These are phyloP conservation scores for Mikania micrantha DNA, from an alignment of 129 eudicot species.

Conservation along the genomic window DNA sequence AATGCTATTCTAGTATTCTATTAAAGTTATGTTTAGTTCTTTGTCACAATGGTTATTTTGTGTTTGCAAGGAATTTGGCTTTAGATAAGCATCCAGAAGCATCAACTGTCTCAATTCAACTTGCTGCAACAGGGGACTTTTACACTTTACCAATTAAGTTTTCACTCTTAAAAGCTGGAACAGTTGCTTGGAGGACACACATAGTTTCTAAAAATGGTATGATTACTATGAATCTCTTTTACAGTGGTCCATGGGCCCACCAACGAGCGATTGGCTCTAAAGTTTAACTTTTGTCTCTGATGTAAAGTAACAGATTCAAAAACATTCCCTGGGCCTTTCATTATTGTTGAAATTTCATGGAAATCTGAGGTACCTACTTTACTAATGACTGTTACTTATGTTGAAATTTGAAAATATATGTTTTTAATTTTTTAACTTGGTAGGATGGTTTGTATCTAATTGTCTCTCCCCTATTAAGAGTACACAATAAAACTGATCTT, in stretches of 20 bases:
- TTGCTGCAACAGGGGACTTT: constrained; percentile 41
- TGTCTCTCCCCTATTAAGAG: constrained; percentile 70
- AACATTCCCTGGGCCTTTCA: constrained; percentile 75
- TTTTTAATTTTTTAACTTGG: constrained; percentile 1
- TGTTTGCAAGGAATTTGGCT: constrained; percentile 52
- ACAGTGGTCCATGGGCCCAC: background rate
- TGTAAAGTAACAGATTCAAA: constrained; percentile 52
- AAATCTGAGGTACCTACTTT: constrained; percentile 51
- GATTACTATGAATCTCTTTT: background rate
- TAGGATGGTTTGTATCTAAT: constrained; percentile 71
- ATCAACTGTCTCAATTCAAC: constrained; percentile 55
- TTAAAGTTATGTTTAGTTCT: background rate
- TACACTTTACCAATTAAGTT: constrained; percentile 61
- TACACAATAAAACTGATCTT: constrained; percentile 78
- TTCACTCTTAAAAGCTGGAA: constrained; percentile 47
- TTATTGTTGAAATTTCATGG: constrained; percentile 64
- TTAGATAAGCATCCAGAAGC: constrained; percentile 57
- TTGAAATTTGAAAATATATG: background rate
- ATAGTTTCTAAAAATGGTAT: constrained; percentile 64
- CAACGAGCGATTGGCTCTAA: background rate
- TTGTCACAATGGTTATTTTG: background rate
- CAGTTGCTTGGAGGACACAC: constrained; percentile 88
- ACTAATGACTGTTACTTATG: constrained; percentile 1
- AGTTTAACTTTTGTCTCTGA: constrained; percentile 9
- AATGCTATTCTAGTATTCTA: background rate